Evolutionary conservation across 495 filamentous ascomycete genomes (phyloP).

Genomic region (Talaromyces proteolyticus): DNA sequence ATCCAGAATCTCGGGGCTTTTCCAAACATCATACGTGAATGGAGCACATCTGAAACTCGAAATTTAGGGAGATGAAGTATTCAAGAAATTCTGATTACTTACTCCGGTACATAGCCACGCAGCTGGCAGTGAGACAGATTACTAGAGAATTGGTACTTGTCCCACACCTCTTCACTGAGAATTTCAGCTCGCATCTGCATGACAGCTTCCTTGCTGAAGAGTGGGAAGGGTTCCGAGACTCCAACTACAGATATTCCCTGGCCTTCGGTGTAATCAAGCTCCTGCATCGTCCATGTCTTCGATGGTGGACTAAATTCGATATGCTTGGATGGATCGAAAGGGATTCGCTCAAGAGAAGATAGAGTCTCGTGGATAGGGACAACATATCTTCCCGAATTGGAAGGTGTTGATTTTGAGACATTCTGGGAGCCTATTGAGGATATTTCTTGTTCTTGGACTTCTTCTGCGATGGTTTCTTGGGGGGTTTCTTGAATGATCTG

Average conservation of each 20-base stretch:
- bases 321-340: constrained; percentile 51
- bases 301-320: constrained; percentile 45
- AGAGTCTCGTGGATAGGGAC: constrained; percentile 6
- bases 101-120: constrained; percentile 65
- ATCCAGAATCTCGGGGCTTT: constrained; percentile 53
- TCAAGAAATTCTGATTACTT: constrained; percentile 18
- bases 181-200: constrained; percentile 62
- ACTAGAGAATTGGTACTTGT: constrained; percentile 58
- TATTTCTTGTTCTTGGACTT: background rate
- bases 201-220: constrained; percentile 65
- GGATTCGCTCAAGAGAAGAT: constrained; percentile 5
- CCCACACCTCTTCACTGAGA: constrained; percentile 54
- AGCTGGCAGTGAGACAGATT: constrained; percentile 61
- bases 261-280: constrained; percentile 48
- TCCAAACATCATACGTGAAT: constrained; percentile 70
- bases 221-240: constrained; percentile 66
- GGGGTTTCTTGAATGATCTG: background rate
- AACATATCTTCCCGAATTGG: background rate
- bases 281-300: constrained; percentile 52
- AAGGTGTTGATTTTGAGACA: background rate
- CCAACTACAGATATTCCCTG: constrained; percentile 59
- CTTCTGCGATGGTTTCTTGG: background rate
- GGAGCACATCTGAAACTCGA: constrained; percentile 44
- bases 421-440: background rate
- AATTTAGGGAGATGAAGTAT: constrained; percentile 8